These are phyloP conservation scores for Aegle marmelos DNA, from an alignment of 345 rosid genomes.

Conservation along the genomic window DNA sequence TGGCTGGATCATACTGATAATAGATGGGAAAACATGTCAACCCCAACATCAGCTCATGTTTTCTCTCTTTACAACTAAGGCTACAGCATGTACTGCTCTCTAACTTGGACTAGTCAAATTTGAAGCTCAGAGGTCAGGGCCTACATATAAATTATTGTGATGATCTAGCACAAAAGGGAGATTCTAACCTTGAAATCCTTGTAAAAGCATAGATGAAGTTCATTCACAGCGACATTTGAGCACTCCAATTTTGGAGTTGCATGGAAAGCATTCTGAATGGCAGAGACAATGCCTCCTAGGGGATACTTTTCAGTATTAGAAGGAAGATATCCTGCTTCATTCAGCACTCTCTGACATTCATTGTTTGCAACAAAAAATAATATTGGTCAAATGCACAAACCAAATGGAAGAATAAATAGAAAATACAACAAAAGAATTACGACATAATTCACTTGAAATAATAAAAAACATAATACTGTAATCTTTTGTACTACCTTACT, in stretches of 20 bases:
- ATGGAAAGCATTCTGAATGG: constrained; percentile 85
- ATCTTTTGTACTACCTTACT: not conserved
- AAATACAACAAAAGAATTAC: not conserved
- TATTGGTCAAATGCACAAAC: constrained; percentile 11
- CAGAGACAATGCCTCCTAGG: constrained; percentile 79
- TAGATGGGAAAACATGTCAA: not conserved
- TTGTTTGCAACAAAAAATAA: not conserved
- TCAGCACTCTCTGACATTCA: constrained; percentile 62
- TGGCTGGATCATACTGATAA: not conserved
- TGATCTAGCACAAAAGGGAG: constrained; percentile 9
- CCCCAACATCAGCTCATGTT: not conserved
- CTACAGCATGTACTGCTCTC: not conserved
- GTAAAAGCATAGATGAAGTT: constrained; percentile 77
- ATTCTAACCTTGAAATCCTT: constrained; percentile 78
- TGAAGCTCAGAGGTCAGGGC: not conserved
- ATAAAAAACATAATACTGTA: not conserved
- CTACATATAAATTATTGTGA: not conserved
- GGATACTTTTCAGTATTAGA: constrained; percentile 90
- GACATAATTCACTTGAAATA: not conserved
- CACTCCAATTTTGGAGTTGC: constrained; percentile 65
- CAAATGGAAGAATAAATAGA: constrained; percentile 5
- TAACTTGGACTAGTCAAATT: not conserved
- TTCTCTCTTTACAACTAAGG: not conserved
- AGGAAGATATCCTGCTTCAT: constrained; percentile 85
- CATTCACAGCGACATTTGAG: constrained; percentile 65